phyloP scores from a whole-genome alignment of 495 filamentous ascomycete species.

The Pseudevernia furfuracea region DNA sequence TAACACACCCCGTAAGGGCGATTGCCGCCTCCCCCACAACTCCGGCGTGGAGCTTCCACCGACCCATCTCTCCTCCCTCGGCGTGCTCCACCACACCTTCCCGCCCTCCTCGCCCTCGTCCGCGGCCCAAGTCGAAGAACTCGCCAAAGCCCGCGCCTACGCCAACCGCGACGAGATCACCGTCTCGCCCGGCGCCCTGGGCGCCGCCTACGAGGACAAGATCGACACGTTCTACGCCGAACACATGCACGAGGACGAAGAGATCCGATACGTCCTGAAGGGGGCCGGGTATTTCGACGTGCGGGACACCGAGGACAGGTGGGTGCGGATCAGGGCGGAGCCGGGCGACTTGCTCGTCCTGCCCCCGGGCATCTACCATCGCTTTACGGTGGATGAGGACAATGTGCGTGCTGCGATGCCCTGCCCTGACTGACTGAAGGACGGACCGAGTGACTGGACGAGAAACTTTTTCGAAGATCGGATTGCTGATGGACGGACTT shows the following conservation, averaged over 20 bases:
- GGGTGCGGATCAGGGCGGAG: slow-evolving; percentile 72
- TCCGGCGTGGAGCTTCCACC: slow-evolving; percentile 54
- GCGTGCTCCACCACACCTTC: slow-evolving; percentile 66
- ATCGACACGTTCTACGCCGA: slow-evolving; percentile 86
- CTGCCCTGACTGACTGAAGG: slow-evolving; percentile 13
- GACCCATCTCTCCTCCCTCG: slow-evolving; percentile 59
- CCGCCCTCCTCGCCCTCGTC: slow-evolving; percentile 33
- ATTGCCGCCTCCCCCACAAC: slow-evolving; percentile 78
- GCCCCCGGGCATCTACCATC: slow-evolving; percentile 88
- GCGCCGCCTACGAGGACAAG: slow-evolving; percentile 69
- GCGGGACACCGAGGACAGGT: slow-evolving; percentile 56
- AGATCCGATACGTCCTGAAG: slow-evolving; percentile 87
- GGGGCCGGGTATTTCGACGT: slow-evolving; percentile 92
- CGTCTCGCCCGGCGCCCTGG: slow-evolving; percentile 77
- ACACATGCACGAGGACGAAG: slow-evolving; percentile 95
- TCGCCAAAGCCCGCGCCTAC: slow-evolving; percentile 70
- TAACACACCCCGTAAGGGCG: too few relatives aligned
- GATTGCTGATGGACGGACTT: too few relatives aligned
- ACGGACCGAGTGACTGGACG: too few relatives aligned
- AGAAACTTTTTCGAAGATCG: too few relatives aligned
- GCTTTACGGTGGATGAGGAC: slow-evolving; percentile 82
- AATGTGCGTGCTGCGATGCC: slow-evolving; percentile 55
- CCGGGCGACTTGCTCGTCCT: slow-evolving; percentile 71
- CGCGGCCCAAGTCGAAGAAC: slow-evolving; percentile 54
- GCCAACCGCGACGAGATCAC: slow-evolving; percentile 90